phyloP scores from a whole-genome alignment of 2,329 filamentous ascomycete species.

The Fusarium robinianum region DNA sequence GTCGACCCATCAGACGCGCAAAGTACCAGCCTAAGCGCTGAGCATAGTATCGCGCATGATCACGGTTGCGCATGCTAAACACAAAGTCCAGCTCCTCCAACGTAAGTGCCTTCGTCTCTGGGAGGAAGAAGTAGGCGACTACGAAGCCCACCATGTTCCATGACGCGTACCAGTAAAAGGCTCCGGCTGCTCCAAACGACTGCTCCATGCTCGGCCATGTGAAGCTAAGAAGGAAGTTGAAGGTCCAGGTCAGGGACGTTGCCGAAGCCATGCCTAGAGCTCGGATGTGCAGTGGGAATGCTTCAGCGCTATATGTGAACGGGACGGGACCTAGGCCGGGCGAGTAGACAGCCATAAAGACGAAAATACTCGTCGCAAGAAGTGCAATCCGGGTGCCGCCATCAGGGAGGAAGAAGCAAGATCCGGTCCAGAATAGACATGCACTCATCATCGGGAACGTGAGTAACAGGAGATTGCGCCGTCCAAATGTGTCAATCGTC shows the following conservation, averaged over 20 bases:
- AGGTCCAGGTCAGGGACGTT: slow-evolving; percentile 43
- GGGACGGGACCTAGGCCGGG: slow-evolving; percentile 45
- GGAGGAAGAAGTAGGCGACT: slow-evolving; percentile 55
- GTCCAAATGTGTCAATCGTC: slow-evolving; percentile 56
- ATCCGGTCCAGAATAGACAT: slow-evolving; percentile 38
- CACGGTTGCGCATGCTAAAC: slow-evolving; percentile 49
- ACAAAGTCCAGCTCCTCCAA: slow-evolving; percentile 56
- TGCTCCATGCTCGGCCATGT: slow-evolving; percentile 41
- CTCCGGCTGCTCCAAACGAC: slow-evolving; percentile 35
- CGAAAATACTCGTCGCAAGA: slow-evolving; percentile 41
- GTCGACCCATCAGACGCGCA: slow-evolving; percentile 5
- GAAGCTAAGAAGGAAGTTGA: slow-evolving; percentile 41
- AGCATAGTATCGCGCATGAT: slow-evolving; percentile 47
- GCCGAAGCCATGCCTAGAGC: slow-evolving; percentile 46
- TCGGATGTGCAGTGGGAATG: slow-evolving; percentile 44
- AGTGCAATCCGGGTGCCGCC: slow-evolving; percentile 32
- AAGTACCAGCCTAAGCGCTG: slow-evolving; percentile 21
- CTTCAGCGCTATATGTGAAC: slow-evolving; percentile 45
- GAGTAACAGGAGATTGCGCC: slow-evolving; percentile 49
- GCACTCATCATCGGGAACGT: slow-evolving; percentile 42
- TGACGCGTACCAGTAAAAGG: slow-evolving; percentile 51
- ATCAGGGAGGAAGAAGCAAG: slow-evolving; percentile 30
- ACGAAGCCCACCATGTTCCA: slow-evolving; percentile 52
- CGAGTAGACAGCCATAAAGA: slow-evolving; percentile 45
- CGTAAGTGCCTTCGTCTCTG: slow-evolving; percentile 55